These are phyloP conservation scores for Neofusicoccum kwambonambiense DNA, from an alignment of 2,329 filamentous ascomycete species.

Conservation along the genomic window DNA sequence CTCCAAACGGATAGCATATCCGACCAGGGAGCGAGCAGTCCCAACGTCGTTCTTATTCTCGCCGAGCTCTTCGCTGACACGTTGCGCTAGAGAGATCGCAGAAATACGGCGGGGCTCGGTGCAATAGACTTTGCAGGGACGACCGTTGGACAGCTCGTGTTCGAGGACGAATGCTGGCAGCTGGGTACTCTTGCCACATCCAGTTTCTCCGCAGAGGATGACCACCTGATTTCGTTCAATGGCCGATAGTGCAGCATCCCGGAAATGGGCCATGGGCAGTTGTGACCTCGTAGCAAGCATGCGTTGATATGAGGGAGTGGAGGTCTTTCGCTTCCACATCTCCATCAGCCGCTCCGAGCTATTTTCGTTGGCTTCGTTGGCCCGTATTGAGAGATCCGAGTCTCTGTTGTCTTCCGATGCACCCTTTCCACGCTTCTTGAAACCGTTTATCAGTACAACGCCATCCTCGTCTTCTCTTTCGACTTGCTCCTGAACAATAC, in stretches of 20 bases:
- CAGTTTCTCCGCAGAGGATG: constrained; percentile 95
- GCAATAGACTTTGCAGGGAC: constrained; percentile 87
- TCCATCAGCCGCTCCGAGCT: constrained; percentile 45
- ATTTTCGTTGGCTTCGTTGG: constrained; percentile 22
- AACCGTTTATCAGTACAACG: constrained; percentile 73
- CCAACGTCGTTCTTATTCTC: constrained; percentile 81
- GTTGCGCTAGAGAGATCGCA: constrained; percentile 86
- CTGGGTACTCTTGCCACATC: constrained; percentile 96
- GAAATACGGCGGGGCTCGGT: constrained; percentile 95
- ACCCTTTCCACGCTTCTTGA: constrained; percentile 51
- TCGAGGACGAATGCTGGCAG: constrained; percentile 94
- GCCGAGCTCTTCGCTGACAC: constrained; percentile 92
- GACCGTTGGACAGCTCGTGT: constrained; percentile 77
- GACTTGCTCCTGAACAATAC: constrained; percentile 65
- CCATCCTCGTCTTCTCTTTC: constrained; percentile 54
- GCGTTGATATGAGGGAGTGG: constrained; percentile 60
- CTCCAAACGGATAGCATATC: constrained; percentile 91
- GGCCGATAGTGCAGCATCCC: constrained; percentile 70
- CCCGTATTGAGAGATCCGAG: constrained; percentile 1
- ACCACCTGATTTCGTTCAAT: constrained; percentile 81
- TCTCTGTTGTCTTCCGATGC: constrained; percentile 22
- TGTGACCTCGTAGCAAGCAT: constrained; percentile 79
- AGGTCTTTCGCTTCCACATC: constrained; percentile 53
- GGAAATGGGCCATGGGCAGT: constrained; percentile 87
- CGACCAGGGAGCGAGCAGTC: constrained; percentile 78